These are phyloP conservation scores for Suillus subluteus DNA, from an alignment of 768 basidiomycete genomes.

Conservation along the genomic window DNA sequence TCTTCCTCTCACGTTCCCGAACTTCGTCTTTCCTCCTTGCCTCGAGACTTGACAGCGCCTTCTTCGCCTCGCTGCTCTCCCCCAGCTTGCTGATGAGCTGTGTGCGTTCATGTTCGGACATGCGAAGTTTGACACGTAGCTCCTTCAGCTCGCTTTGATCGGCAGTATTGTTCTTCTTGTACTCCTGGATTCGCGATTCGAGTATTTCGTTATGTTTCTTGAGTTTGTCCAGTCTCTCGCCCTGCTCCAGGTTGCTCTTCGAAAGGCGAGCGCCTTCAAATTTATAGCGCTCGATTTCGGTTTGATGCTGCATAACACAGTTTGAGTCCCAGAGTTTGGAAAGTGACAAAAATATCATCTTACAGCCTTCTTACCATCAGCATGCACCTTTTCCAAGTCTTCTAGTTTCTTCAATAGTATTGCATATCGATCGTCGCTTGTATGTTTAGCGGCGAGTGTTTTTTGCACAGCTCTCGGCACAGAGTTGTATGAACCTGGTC, in stretches of 20 bases:
- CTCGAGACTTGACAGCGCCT: slow-evolving; percentile 52
- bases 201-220: slow-evolving; percentile 62
- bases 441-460: slow-evolving; percentile 29
- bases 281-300: slow-evolving; percentile 61
- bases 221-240: slow-evolving; percentile 60
- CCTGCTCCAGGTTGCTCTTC: slow-evolving; percentile 50
- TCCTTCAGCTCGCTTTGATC: slow-evolving; percentile 71
- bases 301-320: slow-evolving; percentile 50
- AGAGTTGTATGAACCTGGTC: slow-evolving; percentile 36
- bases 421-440: slow-evolving; percentile 50
- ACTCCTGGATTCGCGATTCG: slow-evolving; percentile 63
- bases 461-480: slow-evolving; percentile 28
- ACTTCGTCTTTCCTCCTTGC: slow-evolving; percentile 56
- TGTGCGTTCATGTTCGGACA: slow-evolving; percentile 58
- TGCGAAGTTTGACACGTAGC: slow-evolving; percentile 58
- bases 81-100: slow-evolving; percentile 55
- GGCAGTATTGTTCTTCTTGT: slow-evolving; percentile 49
- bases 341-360: slow-evolving; percentile 23
- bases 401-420: slow-evolving; percentile 65
- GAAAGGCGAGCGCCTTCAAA: slow-evolving; percentile 55
- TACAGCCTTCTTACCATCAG: slow-evolving; percentile 69
- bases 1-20: slow-evolving; percentile 53
- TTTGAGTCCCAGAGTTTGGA: not conserved
- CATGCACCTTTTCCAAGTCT: slow-evolving; percentile 62
- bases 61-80: slow-evolving; percentile 55